A percentile compares a stretch with the other conserved stretches of the same genome.
Conservation (phyloP, 1,284 basidiomycete genomes). For the Rhodotorula mucilaginosa region DNA sequence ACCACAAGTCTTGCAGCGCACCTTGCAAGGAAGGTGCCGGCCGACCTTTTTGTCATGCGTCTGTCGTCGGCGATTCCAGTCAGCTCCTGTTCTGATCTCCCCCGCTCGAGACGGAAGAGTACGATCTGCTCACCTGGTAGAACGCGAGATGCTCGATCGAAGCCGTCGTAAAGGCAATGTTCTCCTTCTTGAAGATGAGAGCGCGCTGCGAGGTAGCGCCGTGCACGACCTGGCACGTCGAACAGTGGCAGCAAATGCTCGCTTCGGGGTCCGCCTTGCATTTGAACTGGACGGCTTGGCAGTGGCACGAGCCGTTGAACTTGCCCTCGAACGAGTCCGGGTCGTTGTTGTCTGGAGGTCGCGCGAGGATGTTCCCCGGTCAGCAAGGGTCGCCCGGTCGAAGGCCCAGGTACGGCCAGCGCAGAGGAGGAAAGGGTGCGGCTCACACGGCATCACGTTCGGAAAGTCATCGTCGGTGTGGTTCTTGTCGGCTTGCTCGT, state of each 20-base stretch:
- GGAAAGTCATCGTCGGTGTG: conserved; percentile 14
- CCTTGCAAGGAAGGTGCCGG: conserved; percentile 27
- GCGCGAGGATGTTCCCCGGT: not conserved
- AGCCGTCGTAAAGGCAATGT: conserved; percentile 12
- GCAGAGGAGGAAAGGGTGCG: too few relatives aligned
- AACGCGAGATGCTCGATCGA: conserved; percentile 18
- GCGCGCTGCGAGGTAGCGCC: conserved; percentile 28
- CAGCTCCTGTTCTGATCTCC: too few relatives aligned
- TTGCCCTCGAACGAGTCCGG: conserved; percentile 12
- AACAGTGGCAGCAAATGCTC: conserved; percentile 27
- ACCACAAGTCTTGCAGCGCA: conserved; percentile 28
- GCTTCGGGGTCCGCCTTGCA: conserved; percentile 22
- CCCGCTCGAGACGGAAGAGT: too few relatives aligned
- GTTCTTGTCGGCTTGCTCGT: conserved; percentile 12
- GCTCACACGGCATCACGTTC: not conserved
- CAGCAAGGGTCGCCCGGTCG: too few relatives aligned
- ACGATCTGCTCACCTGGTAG: conserved; percentile 12
- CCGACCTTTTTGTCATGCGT: conserved; percentile 22
- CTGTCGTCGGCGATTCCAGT: not conserved
- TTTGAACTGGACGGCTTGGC: conserved; percentile 19
- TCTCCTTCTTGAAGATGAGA: conserved; percentile 31
- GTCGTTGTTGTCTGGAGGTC: conserved; percentile 10
- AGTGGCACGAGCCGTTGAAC: conserved; percentile 22
- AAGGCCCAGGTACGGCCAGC: too few relatives aligned
- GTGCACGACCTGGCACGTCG: conserved; percentile 27